Evolutionary conservation across 2,329 filamentous ascomycete species (phyloP).

Genomic region (Penicillium sumatraense): DNA sequence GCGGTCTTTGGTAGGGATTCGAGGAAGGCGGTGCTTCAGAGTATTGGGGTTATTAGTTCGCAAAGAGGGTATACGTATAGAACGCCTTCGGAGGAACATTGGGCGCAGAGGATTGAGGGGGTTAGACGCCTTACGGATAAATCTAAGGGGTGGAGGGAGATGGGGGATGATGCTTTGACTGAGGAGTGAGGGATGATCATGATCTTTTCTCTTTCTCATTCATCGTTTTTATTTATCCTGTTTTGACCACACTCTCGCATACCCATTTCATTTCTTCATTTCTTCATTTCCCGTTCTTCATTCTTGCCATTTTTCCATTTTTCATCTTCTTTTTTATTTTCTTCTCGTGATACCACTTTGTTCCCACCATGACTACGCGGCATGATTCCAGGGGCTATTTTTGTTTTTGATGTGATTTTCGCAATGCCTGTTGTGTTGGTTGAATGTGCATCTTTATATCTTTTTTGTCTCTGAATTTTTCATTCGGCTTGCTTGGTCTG

Average conservation of each 20-base stretch:
- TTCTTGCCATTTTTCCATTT: constrained; percentile 1
- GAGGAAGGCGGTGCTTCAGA: constrained; percentile 92
- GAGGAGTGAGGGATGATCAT: constrained; percentile 48
- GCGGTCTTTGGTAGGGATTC: constrained; percentile 93
- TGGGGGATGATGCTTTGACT: constrained; percentile 72
- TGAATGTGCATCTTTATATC: constrained; percentile 23
- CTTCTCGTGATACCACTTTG: constrained; percentile 47
- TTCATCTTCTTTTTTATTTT: constrained; percentile 22
- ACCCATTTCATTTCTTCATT: not conserved
- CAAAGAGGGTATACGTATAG: constrained; percentile 94
- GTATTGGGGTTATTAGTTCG: constrained; percentile 93
- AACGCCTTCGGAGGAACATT: constrained; percentile 84
- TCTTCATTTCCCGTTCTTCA: not conserved
- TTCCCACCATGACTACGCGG: constrained; percentile 39
- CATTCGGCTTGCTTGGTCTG: constrained; percentile 22
- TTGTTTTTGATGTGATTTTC: constrained; percentile 25
- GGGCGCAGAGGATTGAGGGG: constrained; percentile 81
- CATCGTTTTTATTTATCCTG: too few relatives aligned
- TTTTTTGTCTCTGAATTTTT: constrained; percentile 21
- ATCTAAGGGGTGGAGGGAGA: constrained; percentile 90
- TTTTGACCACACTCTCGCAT: too few relatives aligned
- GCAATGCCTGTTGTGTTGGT: constrained; percentile 18
- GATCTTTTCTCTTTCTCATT: not conserved
- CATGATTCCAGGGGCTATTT: constrained; percentile 38
- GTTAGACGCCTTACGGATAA: constrained; percentile 80